Percentiles rank a stretch among this genome's conserved stretches.
Conservation (phyloP, 1,284 basidiomycete species). For the Marasmius fiardii region DNA sequence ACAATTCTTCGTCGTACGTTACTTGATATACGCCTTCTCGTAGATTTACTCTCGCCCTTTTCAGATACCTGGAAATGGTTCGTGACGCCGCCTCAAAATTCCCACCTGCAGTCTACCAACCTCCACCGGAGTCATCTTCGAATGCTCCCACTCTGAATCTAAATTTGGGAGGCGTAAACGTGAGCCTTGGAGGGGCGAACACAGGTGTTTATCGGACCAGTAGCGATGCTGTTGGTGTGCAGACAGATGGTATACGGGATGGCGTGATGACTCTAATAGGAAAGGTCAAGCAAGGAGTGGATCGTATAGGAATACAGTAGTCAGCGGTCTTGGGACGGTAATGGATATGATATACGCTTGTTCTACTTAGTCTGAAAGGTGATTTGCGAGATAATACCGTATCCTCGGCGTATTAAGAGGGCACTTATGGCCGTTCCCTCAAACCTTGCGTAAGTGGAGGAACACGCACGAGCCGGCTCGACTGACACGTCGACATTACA, state of each 20-base stretch:
- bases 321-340: background rate
- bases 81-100: conserved; percentile 58
- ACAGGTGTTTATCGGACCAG: conserved; percentile 81
- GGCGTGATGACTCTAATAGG: conserved; percentile 85
- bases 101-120: conserved; percentile 64
- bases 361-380: conserved; percentile 4
- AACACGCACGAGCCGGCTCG: background rate
- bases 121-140: conserved; percentile 63
- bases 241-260: conserved; percentile 80
- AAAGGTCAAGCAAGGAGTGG: conserved; percentile 86
- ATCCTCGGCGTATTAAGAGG: background rate
- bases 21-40: conserved; percentile 5
- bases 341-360: conserved; percentile 3
- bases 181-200: conserved; percentile 85
- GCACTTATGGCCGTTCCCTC: background rate
- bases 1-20: conserved; percentile 84
- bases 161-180: conserved; percentile 87
- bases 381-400: conserved; percentile 3
- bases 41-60: conserved; percentile 9
- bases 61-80: conserved; percentile 75
- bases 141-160: conserved; percentile 78
- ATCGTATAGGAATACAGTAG: conserved; percentile 59
- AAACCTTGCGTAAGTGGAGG: background rate
- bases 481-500: conserved; percentile 18
- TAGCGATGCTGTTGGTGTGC: conserved; percentile 69